Evolutionary conservation across 495 filamentous ascomycete species (phyloP), one percentile per base, ranked within the genome.

Genomic region (Apodospora peruviana): DNA sequence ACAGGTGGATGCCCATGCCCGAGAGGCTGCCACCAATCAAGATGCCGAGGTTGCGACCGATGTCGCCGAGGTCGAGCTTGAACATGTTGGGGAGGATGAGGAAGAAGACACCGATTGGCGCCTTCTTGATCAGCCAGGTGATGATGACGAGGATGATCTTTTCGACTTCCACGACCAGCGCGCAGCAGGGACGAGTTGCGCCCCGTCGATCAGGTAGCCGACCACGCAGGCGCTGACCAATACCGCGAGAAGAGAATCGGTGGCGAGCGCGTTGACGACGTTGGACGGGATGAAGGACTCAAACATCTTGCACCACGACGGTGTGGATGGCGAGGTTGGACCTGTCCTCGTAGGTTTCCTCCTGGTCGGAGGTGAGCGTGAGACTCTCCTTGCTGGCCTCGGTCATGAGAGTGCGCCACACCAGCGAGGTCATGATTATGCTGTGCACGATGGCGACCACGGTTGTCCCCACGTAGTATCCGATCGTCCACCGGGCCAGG

Each of bases 41-140:
- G 11, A 66, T 50, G 16, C 61, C 63, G 18, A 66, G 40, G 54
- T 66, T 66, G 16, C 39, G 8, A 24, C 61, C 63, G 39, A 66
- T 58, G 1, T 57, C 57, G 9, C 12, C 40, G 22, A 66, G 57
- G 23, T 59, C 23, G 46, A 66, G 63, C 9, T n/a, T 46, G 43
- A 66, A 56, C 11, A 66, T 56, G 51, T 66, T 66, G 34, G 63
- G 51, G 21, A 66, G 21, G 39, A 66, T 64, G 18, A 66, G 50
- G 56, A 64, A 66, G 53, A 66, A 66, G 24, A 66, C 63, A 25
- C 63, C 63, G 35, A 62, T 56, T 11, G 63, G 63, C 4, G 63
- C 63, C 5, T 58, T n/a, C 47, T 64, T 58, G 61, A 66, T 64
- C 8, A 66, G 41, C 20, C 43, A 57, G 27, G 58, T 53, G 53